phyloP scores from a whole-genome alignment of 169 alveolate genomes.

The Theileria parva region DNA sequence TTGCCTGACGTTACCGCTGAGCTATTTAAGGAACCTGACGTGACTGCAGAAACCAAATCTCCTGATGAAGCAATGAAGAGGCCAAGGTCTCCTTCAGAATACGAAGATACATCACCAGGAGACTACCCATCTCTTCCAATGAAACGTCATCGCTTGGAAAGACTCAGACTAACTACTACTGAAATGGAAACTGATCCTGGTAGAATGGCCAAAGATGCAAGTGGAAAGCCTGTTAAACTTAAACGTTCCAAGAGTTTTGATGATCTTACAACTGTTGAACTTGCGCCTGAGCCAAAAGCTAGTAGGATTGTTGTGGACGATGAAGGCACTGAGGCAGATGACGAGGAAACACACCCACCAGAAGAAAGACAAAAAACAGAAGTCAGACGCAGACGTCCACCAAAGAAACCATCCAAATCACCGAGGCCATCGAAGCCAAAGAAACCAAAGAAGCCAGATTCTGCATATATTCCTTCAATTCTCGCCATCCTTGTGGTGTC shows the following conservation, averaged over 20 bases:
- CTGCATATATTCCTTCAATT: not conserved
- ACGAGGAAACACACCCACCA: not conserved
- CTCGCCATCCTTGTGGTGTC: not conserved
- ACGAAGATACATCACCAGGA: not conserved
- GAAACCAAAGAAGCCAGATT: conserved; percentile 1
- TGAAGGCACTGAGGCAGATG: not conserved
- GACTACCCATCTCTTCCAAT: not conserved
- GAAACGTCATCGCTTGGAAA: not conserved
- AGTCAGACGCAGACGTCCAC: not conserved
- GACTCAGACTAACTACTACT: not conserved
- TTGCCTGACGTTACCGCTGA: not conserved
- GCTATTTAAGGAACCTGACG: not conserved
- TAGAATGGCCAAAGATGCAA: not conserved
- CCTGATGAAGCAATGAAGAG: not conserved
- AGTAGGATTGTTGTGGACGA: not conserved
- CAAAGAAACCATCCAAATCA: not conserved
- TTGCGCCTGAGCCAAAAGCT: not conserved
- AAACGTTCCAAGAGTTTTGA: not conserved
- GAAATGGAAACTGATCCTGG: not conserved
- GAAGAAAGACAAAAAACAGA: not conserved
- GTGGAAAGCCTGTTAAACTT: not conserved
- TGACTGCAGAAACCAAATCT: not conserved
- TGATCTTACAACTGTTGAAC: not conserved
- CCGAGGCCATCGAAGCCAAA: not conserved
- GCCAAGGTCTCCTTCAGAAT: not conserved